Base-by-base conservation (phyloP, 108 stramenopile genomes). In the Halocafeteria seosinensis region DNA sequence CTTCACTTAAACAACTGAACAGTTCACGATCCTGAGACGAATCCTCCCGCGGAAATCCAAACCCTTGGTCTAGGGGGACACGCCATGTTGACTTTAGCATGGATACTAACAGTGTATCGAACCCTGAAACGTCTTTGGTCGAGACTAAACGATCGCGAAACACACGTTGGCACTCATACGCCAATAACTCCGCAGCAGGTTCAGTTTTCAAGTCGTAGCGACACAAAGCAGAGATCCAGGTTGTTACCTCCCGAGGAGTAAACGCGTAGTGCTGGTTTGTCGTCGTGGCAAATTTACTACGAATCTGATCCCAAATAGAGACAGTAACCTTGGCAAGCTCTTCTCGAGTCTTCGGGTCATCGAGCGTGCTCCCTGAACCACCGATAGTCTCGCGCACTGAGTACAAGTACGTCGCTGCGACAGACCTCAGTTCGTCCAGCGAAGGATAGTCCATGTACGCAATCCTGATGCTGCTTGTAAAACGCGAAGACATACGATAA, bases 251-350 rank as follows among this genome's bases (percentile, higher is more conserved):
- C 0, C 81, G 73, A 8, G 81, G 81, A 26, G 81, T 80, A 60
- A 82, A 73, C n/a, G 75, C 51, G 73, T 82, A 82, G 50, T 82
- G 81, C n/a, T 79, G 71, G n/a, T 71, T 50, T 29, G 80, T 80
- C 32, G 78, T 76, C 38, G 77, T 76, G 0, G 75, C 52, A 62
- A 78, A 82, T 33, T 25, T 59, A 32, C 25, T n/a, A 27, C 66
- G 69, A 26, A 80, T 68, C 36, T 73, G 61, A 12, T 72, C 37
- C 38, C 76, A 82, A 1, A 80, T 23, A 5, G 75, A 73, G 5
- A 82, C 79, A 67, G 81, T 77, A 0, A 61, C 67, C 12, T 55
- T 30, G 27, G 77, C 70, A 0, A 82, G 71, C 3, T 27, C 52
- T 30, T 27, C 9, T 5, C 3, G 9, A 5, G 52, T 30, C 8